phyloP scores from a whole-genome alignment of 2,329 filamentous ascomycete species.

The Aureobasidium subglaciale region DNA sequence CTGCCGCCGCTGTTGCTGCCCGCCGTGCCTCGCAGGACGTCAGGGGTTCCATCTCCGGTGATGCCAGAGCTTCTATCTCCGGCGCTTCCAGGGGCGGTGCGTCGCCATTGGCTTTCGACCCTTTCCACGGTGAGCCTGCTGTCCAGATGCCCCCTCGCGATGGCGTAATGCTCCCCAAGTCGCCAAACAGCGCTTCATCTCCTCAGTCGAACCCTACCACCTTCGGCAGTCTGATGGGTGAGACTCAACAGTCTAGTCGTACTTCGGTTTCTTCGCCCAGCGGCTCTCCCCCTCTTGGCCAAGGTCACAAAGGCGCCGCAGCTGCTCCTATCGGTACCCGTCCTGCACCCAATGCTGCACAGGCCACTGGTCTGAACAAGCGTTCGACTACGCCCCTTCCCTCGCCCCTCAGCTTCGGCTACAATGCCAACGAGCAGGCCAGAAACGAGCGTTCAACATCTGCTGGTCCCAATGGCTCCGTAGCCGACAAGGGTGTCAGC shows the following conservation, averaged over 20 bases:
- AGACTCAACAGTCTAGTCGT: conserved; percentile 54
- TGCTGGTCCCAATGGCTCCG: conserved; percentile 50
- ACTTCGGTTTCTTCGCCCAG: conserved; percentile 83
- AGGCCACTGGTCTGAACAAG: conserved; percentile 57
- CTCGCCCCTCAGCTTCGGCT: conserved; percentile 76
- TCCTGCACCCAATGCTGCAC: conserved; percentile 48
- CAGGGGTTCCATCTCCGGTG: conserved; percentile 47
- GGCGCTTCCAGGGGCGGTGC: conserved; percentile 56
- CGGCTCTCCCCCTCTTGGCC: conserved; percentile 64
- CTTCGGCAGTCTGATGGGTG: conserved; percentile 41
- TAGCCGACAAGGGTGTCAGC: conserved; percentile 36
- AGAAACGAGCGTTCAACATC: conserved; percentile 49
- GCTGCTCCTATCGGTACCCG: conserved; percentile 80
- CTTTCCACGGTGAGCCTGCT: conserved; percentile 51
- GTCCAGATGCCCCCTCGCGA: conserved; percentile 46
- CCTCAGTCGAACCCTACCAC: conserved; percentile 60
- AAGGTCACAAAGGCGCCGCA: conserved; percentile 49
- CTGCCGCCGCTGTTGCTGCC: conserved; percentile 56
- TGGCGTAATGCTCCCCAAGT: conserved; percentile 30
- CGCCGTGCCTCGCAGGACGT: conserved; percentile 57
- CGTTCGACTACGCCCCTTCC: conserved; percentile 83
- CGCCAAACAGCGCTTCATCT: conserved; percentile 78
- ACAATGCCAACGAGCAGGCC: conserved; percentile 51
- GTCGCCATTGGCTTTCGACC: conserved; percentile 75
- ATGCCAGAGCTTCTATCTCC: not conserved